Base-by-base conservation (phyloP, 2,329 filamentous ascomycete genomes). In the Apiospora marii region DNA sequence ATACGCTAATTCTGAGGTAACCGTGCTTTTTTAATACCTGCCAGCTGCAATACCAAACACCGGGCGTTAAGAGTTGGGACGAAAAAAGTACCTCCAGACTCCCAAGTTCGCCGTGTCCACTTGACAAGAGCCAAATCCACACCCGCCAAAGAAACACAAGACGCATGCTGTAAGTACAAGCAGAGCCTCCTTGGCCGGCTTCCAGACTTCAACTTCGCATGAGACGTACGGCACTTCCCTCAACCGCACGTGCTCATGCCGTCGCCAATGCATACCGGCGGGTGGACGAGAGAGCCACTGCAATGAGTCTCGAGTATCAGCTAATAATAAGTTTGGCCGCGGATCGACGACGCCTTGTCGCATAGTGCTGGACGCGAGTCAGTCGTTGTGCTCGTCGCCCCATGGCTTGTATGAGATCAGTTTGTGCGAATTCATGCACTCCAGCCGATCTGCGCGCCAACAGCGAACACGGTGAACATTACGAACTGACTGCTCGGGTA, bases 401-500 rank as follows among this genome's bases (percentile, higher is more conserved):
- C 73, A 72, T 72, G 41, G 24, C 49, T 24, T 72, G 71, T 74
- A 67, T 69, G 73, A 74, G 69, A 48, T 41, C 68, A 46, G 71
- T 72, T 67, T 67, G 68, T 69, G 71, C 44, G 49, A 49, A 69
- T 72, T 74, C 64, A 74, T 74, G 73, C 73, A 48, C 49, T 73
- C 67, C 19, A 41, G 34, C 58, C 41, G 58, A 64, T 64, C 58
- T 64, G 58, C 58, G 41, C 22, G 19, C 41, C 58, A 41, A 41
- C 30, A 64, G 12, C 41, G 34, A 64, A 64, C 34, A 14, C 58
- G 46, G 46, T 49, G 22, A 49, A 41, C 19, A n/a, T 34, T 5
- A 22, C 58, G 58, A 64, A 41, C 58, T n/a, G 58, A 41, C 58
- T n/a, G 58, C 30, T 58, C 27, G 30, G 30, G 53, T 34, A 22